phyloP scores from a whole-genome alignment of 495 filamentous ascomycete genomes.

The Tuber calosporum region DNA sequence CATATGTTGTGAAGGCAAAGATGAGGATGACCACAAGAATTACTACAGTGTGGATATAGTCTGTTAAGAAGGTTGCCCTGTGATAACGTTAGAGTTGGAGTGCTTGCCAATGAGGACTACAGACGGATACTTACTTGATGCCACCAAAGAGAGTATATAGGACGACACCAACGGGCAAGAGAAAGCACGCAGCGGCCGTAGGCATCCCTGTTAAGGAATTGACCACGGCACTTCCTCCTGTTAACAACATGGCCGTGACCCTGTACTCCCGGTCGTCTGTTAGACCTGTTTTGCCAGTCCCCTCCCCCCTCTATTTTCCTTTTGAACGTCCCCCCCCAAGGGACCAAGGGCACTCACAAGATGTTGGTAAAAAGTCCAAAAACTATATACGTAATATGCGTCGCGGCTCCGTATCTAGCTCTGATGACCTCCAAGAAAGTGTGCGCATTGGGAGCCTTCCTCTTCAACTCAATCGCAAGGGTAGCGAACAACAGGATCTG shows the following conservation, averaged over 20 bases:
- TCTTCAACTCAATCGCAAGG: slow-evolving; percentile 86
- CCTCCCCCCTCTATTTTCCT: background rate
- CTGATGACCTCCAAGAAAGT: slow-evolving; percentile 75
- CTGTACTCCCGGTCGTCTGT: slow-evolving; percentile 13
- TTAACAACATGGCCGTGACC: slow-evolving; percentile 85
- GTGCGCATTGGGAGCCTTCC: slow-evolving; percentile 76
- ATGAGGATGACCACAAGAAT: slow-evolving; percentile 83
- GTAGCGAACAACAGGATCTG: slow-evolving; percentile 88
- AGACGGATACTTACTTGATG: slow-evolving; percentile 57
- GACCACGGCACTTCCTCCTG: slow-evolving; percentile 82
- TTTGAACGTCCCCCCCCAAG: background rate
- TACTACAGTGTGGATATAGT: slow-evolving; percentile 80
- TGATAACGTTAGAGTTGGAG: slow-evolving; percentile 7
- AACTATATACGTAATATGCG: slow-evolving; percentile 68
- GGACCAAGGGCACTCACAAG: slow-evolving; percentile 42
- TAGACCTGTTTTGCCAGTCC: background rate
- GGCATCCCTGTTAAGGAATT: slow-evolving; percentile 77
- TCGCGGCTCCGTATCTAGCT: slow-evolving; percentile 54
- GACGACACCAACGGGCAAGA: slow-evolving; percentile 79
- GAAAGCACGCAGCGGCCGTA: slow-evolving; percentile 81
- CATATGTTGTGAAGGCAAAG: slow-evolving; percentile 81
- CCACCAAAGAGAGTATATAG: slow-evolving; percentile 71
- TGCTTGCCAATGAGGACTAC: slow-evolving; percentile 13
- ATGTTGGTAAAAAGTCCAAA: slow-evolving; percentile 82
- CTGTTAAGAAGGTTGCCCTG: slow-evolving; percentile 55